phyloP scores from a whole-genome alignment of 225 moss, liverwort and hornwort species.

The Pleurozium schreberi region DNA sequence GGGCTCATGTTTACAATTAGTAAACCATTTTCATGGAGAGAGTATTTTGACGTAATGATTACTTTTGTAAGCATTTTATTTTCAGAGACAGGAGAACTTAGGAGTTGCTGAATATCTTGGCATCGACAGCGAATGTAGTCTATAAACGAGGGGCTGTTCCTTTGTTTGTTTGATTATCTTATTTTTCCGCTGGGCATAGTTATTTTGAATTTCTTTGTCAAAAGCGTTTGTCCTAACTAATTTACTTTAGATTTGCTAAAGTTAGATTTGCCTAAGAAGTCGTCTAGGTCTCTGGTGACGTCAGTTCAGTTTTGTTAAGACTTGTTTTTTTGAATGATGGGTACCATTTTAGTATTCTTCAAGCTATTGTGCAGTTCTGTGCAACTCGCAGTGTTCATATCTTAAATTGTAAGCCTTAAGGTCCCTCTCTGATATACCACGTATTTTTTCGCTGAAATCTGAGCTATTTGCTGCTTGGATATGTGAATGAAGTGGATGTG shows the following conservation, averaged over 20 bases:
- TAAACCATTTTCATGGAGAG: background rate
- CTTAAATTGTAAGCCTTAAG: background rate
- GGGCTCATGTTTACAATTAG: background rate
- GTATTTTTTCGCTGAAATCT: background rate
- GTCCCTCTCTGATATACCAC: background rate
- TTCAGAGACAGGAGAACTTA: background rate
- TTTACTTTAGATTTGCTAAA: background rate
- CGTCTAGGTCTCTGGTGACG: background rate
- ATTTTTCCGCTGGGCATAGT: background rate
- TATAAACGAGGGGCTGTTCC: background rate
- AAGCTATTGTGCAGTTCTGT: background rate
- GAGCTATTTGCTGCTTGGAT: slow-evolving; percentile 1
- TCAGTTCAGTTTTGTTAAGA: background rate
- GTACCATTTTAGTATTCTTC: background rate
- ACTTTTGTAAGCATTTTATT: background rate
- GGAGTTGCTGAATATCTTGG: background rate
- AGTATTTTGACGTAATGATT: background rate
- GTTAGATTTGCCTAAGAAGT: background rate
- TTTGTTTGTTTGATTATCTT: background rate
- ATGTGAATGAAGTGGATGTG: slow-evolving; percentile 77
- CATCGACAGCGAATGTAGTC: background rate
- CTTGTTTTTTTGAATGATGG: background rate
- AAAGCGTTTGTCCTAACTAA: background rate
- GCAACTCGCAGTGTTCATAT: background rate
- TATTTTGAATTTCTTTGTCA: background rate